Evolutionary conservation across 2,329 filamentous ascomycete species (phyloP).

Genomic region (Ambrosiella beaveri): DNA sequence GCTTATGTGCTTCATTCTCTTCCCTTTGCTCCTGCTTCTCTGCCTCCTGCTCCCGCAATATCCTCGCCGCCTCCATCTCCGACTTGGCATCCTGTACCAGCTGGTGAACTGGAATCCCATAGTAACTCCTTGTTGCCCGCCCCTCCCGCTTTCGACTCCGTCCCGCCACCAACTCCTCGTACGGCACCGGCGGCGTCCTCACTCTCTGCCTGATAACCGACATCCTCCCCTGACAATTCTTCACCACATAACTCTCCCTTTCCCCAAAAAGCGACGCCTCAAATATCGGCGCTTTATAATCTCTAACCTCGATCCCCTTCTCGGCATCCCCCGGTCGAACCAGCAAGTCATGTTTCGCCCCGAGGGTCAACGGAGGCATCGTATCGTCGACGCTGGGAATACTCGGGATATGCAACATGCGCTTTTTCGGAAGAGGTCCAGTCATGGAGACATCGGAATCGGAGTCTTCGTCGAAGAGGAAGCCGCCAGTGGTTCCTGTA

Average conservation of each 20-base stretch:
- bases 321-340: too few species aligned
- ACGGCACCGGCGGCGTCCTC: constrained; percentile 30
- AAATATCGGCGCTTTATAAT: background rate
- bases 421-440: constrained; percentile 8
- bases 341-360: background rate
- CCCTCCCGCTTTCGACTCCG: constrained; percentile 50
- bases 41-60: constrained; percentile 1
- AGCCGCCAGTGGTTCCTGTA: constrained; percentile 11
- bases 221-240: constrained; percentile 40
- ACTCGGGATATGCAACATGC: constrained; percentile 7
- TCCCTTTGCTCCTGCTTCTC: background rate
- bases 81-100: constrained; percentile 55
- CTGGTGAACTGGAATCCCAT: constrained; percentile 79
- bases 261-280: constrained; percentile 13
- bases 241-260: constrained; percentile 24
- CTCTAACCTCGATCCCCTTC: background rate
- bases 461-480: constrained; percentile 13
- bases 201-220: constrained; percentile 39
- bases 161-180: constrained; percentile 50
- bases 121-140: constrained; percentile 60
- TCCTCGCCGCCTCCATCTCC: constrained; percentile 27
- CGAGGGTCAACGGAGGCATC: background rate
- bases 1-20: background rate
- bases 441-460: constrained; percentile 7
- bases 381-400: constrained; percentile 2